phyloP scores from a whole-genome alignment of 2,329 filamentous ascomycete species.

The Aspergillus clavatus region DNA sequence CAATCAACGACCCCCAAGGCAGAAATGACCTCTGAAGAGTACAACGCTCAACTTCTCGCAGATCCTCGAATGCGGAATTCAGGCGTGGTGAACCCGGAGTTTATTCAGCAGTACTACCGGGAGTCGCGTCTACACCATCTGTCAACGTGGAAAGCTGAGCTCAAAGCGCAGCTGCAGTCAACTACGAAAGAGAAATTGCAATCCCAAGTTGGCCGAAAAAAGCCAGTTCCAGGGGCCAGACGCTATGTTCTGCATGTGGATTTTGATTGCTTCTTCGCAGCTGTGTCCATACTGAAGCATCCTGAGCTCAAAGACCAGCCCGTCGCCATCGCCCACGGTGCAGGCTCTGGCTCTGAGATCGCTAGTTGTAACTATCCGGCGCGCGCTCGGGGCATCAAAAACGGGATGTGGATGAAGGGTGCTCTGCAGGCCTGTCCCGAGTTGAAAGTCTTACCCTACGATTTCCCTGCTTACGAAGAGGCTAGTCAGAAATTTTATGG shows the following conservation, averaged over 20 bases:
- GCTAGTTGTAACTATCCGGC: constrained; percentile 96
- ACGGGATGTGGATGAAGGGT: constrained; percentile 99
- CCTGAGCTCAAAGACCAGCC: constrained; percentile 75
- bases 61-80: constrained; percentile 84
- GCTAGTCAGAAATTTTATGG: constrained; percentile 86
- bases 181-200: constrained; percentile 64
- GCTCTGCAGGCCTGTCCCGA: constrained; percentile 79
- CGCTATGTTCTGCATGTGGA: constrained; percentile 92
- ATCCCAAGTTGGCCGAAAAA: constrained; percentile 45
- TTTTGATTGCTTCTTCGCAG: constrained; percentile 97
- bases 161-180: constrained; percentile 83
- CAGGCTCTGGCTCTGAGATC: constrained; percentile 83
- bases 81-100: constrained; percentile 87
- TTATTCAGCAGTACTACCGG: constrained; percentile 89
- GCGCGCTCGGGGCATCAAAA: constrained; percentile 79
- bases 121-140: constrained; percentile 93
- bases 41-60: constrained; percentile 77
- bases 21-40: constrained; percentile 77
- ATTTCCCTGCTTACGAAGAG: constrained; percentile 91
- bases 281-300: constrained; percentile 74
- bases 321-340: constrained; percentile 81
- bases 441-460: constrained; percentile 86
- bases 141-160: constrained; percentile 91
- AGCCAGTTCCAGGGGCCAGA: constrained; percentile 59
- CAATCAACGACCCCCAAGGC: constrained; percentile 29